A percentile compares a stretch with the other conserved stretches of the same genome.
Conservation (phyloP, 2,329 filamentous ascomycete genomes). For the Stemphylium vesicarium region DNA sequence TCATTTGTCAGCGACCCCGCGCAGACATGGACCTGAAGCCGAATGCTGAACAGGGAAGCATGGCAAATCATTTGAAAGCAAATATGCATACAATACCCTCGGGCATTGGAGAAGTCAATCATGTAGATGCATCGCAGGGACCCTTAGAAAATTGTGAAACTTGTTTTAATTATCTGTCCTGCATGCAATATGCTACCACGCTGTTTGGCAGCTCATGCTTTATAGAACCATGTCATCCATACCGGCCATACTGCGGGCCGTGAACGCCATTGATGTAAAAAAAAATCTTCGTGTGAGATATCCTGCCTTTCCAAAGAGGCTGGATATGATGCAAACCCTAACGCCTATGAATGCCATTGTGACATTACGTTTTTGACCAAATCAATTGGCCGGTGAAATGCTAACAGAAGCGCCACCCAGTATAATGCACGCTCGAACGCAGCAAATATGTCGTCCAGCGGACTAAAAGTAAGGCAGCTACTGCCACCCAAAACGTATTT, state of each 20-base stretch:
- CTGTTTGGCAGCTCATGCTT: not conserved
- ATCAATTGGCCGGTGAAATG: slow-evolving; percentile 22
- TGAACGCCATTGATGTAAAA: slow-evolving; percentile 3
- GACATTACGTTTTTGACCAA: slow-evolving; percentile 15
- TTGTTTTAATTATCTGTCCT: not conserved
- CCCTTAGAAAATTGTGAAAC: no score
- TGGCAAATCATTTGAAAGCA: no score
- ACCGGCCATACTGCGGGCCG: not conserved
- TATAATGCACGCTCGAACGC: slow-evolving; percentile 49
- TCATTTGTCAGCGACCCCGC: no score
- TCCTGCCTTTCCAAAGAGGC: not conserved
- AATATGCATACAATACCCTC: no score
- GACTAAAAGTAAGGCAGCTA: slow-evolving; percentile 6
- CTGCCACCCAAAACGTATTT: not conserved
- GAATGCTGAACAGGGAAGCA: no score
- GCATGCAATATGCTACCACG: not conserved
- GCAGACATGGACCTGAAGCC: no score
- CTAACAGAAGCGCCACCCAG: slow-evolving; percentile 30
- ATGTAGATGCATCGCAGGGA: no score
- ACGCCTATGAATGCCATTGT: slow-evolving; percentile 31
- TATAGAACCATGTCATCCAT: not conserved
- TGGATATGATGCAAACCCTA: slow-evolving; percentile 13
- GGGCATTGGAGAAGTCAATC: no score
- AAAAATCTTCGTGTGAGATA: not conserved
- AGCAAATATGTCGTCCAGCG: slow-evolving; percentile 27